Evolutionary conservation across 495 filamentous ascomycete species (phyloP), one percentile per base, ranked within the genome.

Genomic region (Neurospora sp.): DNA sequence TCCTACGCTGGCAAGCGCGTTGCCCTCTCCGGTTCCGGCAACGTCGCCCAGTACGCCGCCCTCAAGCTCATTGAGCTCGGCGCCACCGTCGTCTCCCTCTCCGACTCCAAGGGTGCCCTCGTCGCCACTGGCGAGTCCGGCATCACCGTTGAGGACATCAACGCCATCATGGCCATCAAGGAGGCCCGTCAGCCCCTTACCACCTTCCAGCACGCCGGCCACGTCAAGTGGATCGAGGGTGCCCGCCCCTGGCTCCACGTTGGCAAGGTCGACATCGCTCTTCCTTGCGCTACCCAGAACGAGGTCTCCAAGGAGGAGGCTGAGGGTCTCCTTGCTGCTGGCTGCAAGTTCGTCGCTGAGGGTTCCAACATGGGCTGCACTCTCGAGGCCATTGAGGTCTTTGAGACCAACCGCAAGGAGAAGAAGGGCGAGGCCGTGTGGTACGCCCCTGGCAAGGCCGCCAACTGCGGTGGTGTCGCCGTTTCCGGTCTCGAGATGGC

Each of bases 351-450:
- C 88, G 90, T 98, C 78, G 96, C 96, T 73, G 96, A 99, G 85
- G 96, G 96, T 37, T 94, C 92, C 84, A 99, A 99, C 87, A 99
- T 99, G 95, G 96, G 96, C 72, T 98, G 93, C 86, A 97, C 94
- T 69, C 94, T 95, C 85, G 94, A 92, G 74, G 96, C 96, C 76
- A 98, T 99, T 83, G 90, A 97, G 77, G 87, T 92, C 74, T 99
- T 98, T 83, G 96, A 99, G 88, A 91, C 89, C 38, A 82, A 89
- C 82, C 89, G 96, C 71, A 88, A 89, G 77, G 86, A 86, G 77
- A 91, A 92, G 84, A 89, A 88, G 70, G 84, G 80, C 37, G 81
- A 86, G 12, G 90, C 92, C 76, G 92, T 97, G 81, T 99, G 96
- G 96, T 99, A 98, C 83, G 96, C 90, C 16, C 96, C 95, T 72